Percentiles rank a stretch among this genome's conserved stretches.
These are phyloP conservation scores for Penicillium macrosclerotiorum DNA, from an alignment of 495 filamentous ascomycete species.

Conservation along the genomic window DNA sequence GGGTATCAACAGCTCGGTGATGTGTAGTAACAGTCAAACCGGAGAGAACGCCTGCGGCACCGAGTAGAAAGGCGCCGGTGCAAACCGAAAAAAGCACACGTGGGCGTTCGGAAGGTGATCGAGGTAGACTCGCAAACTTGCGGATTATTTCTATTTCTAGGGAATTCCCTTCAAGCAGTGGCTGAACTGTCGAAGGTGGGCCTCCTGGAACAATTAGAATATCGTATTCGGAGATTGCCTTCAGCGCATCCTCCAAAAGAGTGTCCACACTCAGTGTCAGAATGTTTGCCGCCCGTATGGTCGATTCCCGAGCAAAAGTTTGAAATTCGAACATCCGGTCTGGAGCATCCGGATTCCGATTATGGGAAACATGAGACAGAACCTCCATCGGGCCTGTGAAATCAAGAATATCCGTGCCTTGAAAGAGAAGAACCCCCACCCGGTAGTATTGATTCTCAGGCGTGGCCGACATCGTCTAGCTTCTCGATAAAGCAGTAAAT, in stretches of 20 bases:
- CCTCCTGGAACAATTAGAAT: slow-evolving; percentile 65
- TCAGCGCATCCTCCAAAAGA: slow-evolving; percentile 56
- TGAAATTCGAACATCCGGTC: slow-evolving; percentile 30
- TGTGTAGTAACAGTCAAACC: slow-evolving; percentile 75
- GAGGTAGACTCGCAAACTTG: slow-evolving; percentile 25
- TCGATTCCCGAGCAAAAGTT: slow-evolving; percentile 36
- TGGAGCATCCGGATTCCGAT: slow-evolving; percentile 23
- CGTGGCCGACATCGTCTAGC: slow-evolving; percentile 13
- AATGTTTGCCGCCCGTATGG: slow-evolving; percentile 20
- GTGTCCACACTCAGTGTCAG: slow-evolving; percentile 27
- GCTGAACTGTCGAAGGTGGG: slow-evolving; percentile 18
- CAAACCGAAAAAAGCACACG: slow-evolving; percentile 71
- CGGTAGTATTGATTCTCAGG: slow-evolving; percentile 21
- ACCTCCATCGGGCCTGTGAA: slow-evolving; percentile 67
- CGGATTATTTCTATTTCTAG: slow-evolving; percentile 29
- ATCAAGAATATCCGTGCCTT: slow-evolving; percentile 57
- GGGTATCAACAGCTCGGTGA: slow-evolving; percentile 62
- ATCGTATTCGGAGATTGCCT: slow-evolving; percentile 65
- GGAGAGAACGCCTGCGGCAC: slow-evolving; percentile 64
- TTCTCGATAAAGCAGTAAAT: not conserved
- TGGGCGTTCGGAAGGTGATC: slow-evolving; percentile 5
- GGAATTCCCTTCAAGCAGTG: slow-evolving; percentile 17
- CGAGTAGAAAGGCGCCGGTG: slow-evolving; percentile 72
- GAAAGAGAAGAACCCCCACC: slow-evolving; percentile 42
- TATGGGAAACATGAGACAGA: slow-evolving; percentile 31